phyloP scores from a whole-genome alignment of 2,329 filamentous ascomycete genomes.

The Gremmenia infestans region DNA sequence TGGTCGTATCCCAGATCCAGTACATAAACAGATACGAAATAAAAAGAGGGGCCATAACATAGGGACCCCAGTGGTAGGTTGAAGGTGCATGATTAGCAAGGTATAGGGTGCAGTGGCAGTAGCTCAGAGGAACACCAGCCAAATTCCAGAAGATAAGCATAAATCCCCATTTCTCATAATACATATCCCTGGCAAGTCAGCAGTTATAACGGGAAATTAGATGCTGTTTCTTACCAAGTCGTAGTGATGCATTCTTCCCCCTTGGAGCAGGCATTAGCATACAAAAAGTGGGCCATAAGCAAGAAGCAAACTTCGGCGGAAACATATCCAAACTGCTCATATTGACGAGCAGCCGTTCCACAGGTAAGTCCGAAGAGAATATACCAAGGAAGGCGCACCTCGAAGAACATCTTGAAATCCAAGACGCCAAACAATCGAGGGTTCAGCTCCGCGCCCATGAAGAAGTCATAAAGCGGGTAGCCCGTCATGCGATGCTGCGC shows the following conservation, averaged over 20 bases:
- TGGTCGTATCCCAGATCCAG: constrained; percentile 88
- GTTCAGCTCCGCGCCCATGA: constrained; percentile 86
- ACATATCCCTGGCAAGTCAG: constrained; percentile 66
- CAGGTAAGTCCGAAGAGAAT: constrained; percentile 76
- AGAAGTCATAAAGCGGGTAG: constrained; percentile 77
- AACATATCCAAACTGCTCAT: constrained; percentile 79
- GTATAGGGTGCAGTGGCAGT: constrained; percentile 91
- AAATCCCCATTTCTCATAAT: constrained; percentile 95
- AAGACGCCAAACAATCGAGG: constrained; percentile 78
- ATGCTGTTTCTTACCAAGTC: constrained; percentile 55
- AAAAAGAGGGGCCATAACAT: constrained; percentile 60
- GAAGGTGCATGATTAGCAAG: constrained; percentile 74
- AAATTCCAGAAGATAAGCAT: constrained; percentile 99
- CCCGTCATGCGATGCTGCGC: constrained; percentile 90
- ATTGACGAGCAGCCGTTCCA: constrained; percentile 74
- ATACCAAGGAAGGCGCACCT: constrained; percentile 89
- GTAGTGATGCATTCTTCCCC: constrained; percentile 86
- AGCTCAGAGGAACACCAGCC: constrained; percentile 82
- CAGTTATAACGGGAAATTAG: neutral
- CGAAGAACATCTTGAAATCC: constrained; percentile 95
- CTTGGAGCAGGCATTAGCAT: constrained; percentile 88
- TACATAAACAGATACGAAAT: constrained; percentile 75
- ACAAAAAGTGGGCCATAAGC: constrained; percentile 84
- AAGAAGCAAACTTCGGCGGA: constrained; percentile 81
- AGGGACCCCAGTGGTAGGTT: constrained; percentile 71